Conservation (phyloP, 148 eudicot species). For the Drosera capensis region DNA sequence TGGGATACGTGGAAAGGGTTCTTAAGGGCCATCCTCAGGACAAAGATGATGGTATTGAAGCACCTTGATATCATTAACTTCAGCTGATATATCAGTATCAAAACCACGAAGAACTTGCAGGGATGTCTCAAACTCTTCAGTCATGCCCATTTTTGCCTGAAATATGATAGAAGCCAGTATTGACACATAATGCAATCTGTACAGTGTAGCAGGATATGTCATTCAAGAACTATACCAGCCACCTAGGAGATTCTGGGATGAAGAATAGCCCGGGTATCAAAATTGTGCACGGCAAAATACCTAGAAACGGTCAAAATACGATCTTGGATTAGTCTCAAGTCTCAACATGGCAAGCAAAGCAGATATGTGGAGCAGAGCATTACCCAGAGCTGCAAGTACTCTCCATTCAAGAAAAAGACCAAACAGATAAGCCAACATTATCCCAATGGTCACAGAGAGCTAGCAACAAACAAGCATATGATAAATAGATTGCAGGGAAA, state of each 20-base stretch:
- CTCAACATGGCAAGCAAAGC: too few species aligned
- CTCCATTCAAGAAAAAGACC: slow-evolving; percentile 80
- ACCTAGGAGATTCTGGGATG: slow-evolving; percentile 93
- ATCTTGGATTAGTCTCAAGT: too few species aligned
- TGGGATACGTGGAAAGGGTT: too few species aligned
- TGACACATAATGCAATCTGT: not conserved
- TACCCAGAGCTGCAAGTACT: slow-evolving; percentile 66
- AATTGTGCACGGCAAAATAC: slow-evolving; percentile 53
- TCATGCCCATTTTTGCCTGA: slow-evolving; percentile 89
- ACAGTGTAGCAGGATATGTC: not conserved
- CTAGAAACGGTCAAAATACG: slow-evolving; percentile 26
- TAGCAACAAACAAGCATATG: slow-evolving; percentile 11
- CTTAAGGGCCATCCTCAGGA: too few species aligned
- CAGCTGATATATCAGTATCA: slow-evolving; percentile 32
- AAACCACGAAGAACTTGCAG: slow-evolving; percentile 86
- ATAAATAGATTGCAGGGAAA: too few species aligned
- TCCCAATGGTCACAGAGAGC: slow-evolving; percentile 81
- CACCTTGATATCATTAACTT: slow-evolving; percentile 44
- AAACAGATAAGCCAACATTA: slow-evolving; percentile 62
- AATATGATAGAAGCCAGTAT: slow-evolving; percentile 7
- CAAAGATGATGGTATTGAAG: too few species aligned
- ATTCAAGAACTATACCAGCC: slow-evolving; percentile 54
- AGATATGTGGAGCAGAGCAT: too few species aligned
- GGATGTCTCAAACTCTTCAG: slow-evolving; percentile 67
- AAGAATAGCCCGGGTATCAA: slow-evolving; percentile 94